Conservation (phyloP, 2,329 filamentous ascomycete species). For the Botrytis aclada region DNA sequence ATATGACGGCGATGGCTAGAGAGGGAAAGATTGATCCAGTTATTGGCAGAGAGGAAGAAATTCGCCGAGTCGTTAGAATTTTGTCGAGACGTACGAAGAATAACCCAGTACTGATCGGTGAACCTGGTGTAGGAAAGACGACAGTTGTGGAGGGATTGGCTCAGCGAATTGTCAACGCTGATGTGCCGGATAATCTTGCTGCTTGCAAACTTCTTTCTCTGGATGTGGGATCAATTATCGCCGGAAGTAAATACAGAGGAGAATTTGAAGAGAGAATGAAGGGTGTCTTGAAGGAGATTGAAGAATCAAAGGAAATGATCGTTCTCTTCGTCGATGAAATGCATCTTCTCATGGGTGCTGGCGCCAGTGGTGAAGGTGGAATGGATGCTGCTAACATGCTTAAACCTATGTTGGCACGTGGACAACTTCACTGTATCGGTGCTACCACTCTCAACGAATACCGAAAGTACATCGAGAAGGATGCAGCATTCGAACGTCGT, state of each 20-base stretch:
- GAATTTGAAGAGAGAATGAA: conserved; percentile 99
- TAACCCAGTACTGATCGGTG: conserved; percentile 96
- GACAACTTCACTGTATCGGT: conserved; percentile 96
- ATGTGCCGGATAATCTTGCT: conserved; percentile 93
- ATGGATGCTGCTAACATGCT: conserved; percentile 98
- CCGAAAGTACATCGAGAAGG: conserved; percentile 98
- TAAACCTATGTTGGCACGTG: conserved; percentile 96
- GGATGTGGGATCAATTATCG: conserved; percentile 91
- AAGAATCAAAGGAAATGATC: conserved; percentile 92
- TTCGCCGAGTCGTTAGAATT: conserved; percentile 86
- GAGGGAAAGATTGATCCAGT: conserved; percentile 98
- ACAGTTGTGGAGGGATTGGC: conserved; percentile 96
- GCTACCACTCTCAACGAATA: conserved; percentile 95
- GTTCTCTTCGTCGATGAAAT: conserved; percentile 99
- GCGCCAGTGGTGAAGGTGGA: conserved; percentile 88
- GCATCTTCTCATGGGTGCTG: conserved; percentile 96
- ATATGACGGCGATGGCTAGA: conserved; percentile 94
- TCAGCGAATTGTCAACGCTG: conserved; percentile 90
- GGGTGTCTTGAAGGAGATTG: conserved; percentile 94
- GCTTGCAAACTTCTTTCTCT: conserved; percentile 92
- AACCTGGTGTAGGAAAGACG: conserved; percentile 97
- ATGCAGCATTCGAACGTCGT: conserved; percentile 93
- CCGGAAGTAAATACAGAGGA: conserved; percentile 96
- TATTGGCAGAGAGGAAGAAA: conserved; percentile 95
- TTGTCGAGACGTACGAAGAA: conserved; percentile 94